A percentile compares a stretch with the other conserved stretches of the same genome.
Conservation (phyloP, 2,329 filamentous ascomycete species). For the Acephala macrosclerotiorum region DNA sequence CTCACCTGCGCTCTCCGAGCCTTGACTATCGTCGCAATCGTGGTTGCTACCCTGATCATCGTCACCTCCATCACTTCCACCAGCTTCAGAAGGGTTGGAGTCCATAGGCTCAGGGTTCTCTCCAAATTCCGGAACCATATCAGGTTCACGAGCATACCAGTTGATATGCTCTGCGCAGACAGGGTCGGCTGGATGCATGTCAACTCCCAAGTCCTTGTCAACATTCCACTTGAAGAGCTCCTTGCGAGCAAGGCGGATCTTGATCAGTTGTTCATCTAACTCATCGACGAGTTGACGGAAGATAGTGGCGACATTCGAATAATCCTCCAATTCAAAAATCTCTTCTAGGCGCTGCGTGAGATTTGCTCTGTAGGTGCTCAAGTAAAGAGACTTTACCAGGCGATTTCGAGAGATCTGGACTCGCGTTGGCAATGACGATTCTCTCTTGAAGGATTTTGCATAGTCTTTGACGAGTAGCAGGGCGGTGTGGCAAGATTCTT, state of each 20-base stretch:
- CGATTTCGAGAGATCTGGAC: background rate
- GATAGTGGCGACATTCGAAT: background rate
- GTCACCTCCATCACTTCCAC: background rate
- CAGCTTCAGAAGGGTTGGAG: background rate
- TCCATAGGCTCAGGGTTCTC: background rate
- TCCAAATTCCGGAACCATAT: background rate
- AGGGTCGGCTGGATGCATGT: background rate
- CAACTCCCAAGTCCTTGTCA: background rate
- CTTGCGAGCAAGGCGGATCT: constrained; percentile 10
- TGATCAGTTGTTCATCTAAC: constrained; percentile 11
- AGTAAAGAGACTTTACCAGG: background rate
- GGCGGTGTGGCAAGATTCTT: background rate
- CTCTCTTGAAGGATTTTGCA: constrained; percentile 11
- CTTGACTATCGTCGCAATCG: too few species aligned
- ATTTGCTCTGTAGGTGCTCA: background rate
- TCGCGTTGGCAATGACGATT: constrained; percentile 11
- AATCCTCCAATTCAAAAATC: background rate
- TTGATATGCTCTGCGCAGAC: background rate
- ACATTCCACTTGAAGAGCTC: background rate
- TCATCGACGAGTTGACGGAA: constrained; percentile 3
- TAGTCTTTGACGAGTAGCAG: constrained; percentile 8
- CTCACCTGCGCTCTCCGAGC: too few species aligned
- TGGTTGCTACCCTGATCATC: background rate
- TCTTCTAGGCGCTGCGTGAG: background rate
- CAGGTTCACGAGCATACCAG: background rate